These are phyloP conservation scores for Barbatosphaeria neglecta DNA, from an alignment of 495 filamentous ascomycete genomes.

Conservation along the genomic window DNA sequence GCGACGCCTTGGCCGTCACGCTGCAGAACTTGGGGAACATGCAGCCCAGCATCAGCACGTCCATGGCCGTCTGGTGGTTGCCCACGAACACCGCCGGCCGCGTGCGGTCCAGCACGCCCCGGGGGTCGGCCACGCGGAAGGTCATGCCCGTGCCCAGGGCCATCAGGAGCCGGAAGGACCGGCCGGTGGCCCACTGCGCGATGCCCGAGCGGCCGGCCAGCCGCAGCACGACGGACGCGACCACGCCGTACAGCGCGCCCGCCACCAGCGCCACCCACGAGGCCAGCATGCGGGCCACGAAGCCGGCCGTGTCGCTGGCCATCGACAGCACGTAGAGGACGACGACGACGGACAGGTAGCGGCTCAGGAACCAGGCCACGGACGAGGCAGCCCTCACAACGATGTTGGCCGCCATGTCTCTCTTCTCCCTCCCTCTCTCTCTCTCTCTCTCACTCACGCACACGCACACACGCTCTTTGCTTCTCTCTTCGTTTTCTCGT, in stretches of 20 bases:
- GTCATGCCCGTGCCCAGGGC: conserved; percentile 60
- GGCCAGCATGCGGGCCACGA: conserved; percentile 60
- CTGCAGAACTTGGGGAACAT: conserved; percentile 86
- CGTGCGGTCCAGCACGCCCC: conserved; percentile 47
- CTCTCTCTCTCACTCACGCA: no score
- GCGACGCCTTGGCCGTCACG: conserved; percentile 82
- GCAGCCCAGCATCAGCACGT: conserved; percentile 78
- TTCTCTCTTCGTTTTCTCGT: no score
- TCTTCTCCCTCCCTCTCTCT: not conserved
- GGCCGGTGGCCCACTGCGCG: conserved; percentile 74
- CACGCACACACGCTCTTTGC: no score
- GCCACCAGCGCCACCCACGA: conserved; percentile 54
- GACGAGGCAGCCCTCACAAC: conserved; percentile 16
- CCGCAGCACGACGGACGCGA: conserved; percentile 61
- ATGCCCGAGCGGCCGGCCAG: conserved; percentile 58
- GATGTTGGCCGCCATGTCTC: not conserved
- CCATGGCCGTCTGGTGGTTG: conserved; percentile 92
- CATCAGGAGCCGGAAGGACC: conserved; percentile 77
- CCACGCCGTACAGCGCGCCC: conserved; percentile 66
- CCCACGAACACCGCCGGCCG: conserved; percentile 84
- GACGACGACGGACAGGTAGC: conserved; percentile 43
- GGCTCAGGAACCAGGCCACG: conserved; percentile 43
- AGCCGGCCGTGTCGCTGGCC: conserved; percentile 45
- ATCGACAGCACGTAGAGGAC: conserved; percentile 41
- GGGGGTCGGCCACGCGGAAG: conserved; percentile 62